Evolutionary conservation across 768 basidiomycete genomes (phyloP), one percentile per base, ranked within the genome.

Genomic region (Termitomyces eurrhizus): DNA sequence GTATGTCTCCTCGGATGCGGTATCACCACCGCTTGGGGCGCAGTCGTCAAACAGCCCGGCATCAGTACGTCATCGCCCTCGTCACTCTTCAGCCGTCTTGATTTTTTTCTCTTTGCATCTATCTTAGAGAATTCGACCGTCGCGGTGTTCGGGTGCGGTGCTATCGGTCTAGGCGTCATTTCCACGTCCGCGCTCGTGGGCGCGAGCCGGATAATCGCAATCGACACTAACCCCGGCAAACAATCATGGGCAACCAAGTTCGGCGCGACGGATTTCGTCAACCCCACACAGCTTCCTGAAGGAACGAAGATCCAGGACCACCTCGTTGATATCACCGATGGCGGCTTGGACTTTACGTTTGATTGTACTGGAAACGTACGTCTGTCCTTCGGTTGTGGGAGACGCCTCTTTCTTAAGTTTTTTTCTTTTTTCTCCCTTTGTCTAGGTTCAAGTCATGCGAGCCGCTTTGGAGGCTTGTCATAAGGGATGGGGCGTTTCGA

Each of bases 11-110:
- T 99, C 14, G 96, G 96, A 6, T 94, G 93, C 63, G 95, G 95
- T 65, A 96, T 98, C 73, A 96, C 95, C 39, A 98, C 95, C n/a
- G 95, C 95, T 18, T 98, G 94, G 92, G 95, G 96, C 57, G 91
- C 96, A 7, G 92, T 96, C 52, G 84, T 84, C 64, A 98, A 98
- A 78, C 93, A 95, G 70, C 84, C 89, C 26, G 93, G 92, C 62
- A 85, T 93, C 73, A 82, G 91, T 90, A 68, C 24, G 87, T 78
- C n/a, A 18, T 42, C 4, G 4, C 14, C 39, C 18, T 29, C 14
- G 6, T 1, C 41, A 4, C 13, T 8, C 2, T 8, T 18, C 16
- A 0, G 3, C 7, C 14, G 14, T 2, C 12, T 8, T 42, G 7
- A 42, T n/a, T 7, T 12, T 18, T 18, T 8, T 7, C 14, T 6